Base-by-base conservation (phyloP, 2,329 filamentous ascomycete genomes). In the Didymosphaeria variabile region DNA sequence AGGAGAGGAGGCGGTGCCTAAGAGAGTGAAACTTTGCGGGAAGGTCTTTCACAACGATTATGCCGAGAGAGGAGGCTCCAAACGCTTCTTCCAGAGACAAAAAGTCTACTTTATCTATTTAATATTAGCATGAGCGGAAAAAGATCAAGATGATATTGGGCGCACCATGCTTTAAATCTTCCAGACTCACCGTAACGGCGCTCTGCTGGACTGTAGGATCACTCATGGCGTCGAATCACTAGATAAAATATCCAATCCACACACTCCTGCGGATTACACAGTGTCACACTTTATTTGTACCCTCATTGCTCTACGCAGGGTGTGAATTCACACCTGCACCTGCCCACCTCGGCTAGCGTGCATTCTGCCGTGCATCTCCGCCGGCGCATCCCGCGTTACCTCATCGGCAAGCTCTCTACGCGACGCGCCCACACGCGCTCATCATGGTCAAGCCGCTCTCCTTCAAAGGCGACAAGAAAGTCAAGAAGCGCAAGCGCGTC, bases 381-480 rank as follows among this genome's bases (percentile, higher is more conserved):
- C 67, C 66, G 68, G 70, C 65, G 62, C 62, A 26, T 63, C 65
- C 71, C 70, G 69, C 57, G 53, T 58, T 47, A 38, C 56, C 53
- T 40, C 34, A 59, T 50, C 47, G 9, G 26, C 13, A 17, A 5
- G 38, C 21, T 21, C 58, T 66, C 64, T 47, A 65, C 45, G 23
- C 21, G 17, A 54, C 51, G 50, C 50, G 34, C 13, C 19, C 19
- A 40, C 7, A 53, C 50, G 50, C 47, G 52, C 65, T 42, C 59
- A 53, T 44, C 63, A 95, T 95, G 91, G 90, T 97, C 70, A 97
- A 97, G 78, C 90, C 94, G 51, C 87, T 99, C 60, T 85, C 88
- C 52, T 99, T 99, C 85, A 99, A 99, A 82, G 95, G 95, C 84
- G 95, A 99, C 82, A 97, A 96, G 80, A 95, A 95, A 82, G 82